These are phyloP conservation scores for Mycena maculata DNA, from an alignment of 768 basidiomycete species.

Conservation along the genomic window DNA sequence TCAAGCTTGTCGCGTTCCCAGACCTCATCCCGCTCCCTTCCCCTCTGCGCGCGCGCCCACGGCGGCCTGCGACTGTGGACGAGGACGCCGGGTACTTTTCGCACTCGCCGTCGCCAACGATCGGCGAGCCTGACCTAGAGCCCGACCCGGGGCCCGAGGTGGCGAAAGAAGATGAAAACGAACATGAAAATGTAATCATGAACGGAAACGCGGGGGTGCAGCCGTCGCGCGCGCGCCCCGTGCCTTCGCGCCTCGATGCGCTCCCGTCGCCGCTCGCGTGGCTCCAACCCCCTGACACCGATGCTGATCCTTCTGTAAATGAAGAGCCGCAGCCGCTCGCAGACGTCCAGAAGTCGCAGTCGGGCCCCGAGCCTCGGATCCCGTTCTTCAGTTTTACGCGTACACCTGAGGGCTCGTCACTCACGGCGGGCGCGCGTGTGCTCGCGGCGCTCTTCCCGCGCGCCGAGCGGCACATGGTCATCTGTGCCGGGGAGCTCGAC, in stretches of 20 bases:
- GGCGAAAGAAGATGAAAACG: too few species aligned
- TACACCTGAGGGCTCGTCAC: constrained; percentile 79
- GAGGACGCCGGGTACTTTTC: constrained; percentile 70
- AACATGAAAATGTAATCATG: not conserved
- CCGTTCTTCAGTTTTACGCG: constrained; percentile 86
- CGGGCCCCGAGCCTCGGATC: constrained; percentile 44
- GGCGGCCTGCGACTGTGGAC: constrained; percentile 18
- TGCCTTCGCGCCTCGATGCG: constrained; percentile 29
- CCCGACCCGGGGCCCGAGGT: constrained; percentile 42
- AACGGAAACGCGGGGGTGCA: not conserved
- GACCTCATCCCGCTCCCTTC: constrained; percentile 63
- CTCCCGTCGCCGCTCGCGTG: constrained; percentile 20
- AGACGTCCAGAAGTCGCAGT: not conserved
- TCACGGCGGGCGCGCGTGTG: constrained; percentile 76
- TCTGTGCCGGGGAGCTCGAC: constrained; percentile 77
- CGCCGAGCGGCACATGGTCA: constrained; percentile 79
- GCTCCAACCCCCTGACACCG: not conserved
- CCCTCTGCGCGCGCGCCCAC: not conserved
- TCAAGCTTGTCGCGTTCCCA: constrained; percentile 82
- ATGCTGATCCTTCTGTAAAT: not conserved
- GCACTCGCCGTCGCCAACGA: constrained; percentile 57
- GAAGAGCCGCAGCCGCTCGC: constrained; percentile 9
- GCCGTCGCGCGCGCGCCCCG: constrained; percentile 16
- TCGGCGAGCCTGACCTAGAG: constrained; percentile 34
- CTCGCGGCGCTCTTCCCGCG: constrained; percentile 78